Percentiles rank a stretch among this genome's conserved stretches.
Evolutionary conservation across 1,139 yeast species (phyloP).

Genomic region (Pichia sp.): DNA sequence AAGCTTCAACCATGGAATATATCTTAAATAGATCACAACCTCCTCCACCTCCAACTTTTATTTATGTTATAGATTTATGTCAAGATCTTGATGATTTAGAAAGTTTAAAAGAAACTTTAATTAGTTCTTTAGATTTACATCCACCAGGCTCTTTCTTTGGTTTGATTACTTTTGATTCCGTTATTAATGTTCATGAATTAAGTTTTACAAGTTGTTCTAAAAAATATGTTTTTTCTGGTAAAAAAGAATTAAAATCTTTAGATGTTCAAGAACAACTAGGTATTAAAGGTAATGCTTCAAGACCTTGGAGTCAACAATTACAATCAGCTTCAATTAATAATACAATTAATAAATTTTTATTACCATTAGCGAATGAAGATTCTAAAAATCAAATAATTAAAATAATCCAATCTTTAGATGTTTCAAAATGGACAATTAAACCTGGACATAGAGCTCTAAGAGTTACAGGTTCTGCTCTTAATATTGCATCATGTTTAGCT

Average conservation of each 20-base stretch:
- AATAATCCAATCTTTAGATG: conserved; percentile 69
- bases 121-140: conserved; percentile 71
- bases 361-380: conserved; percentile 77
- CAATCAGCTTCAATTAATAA: conserved; percentile 15
- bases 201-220: conserved; percentile 73
- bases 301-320: conserved; percentile 31
- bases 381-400: conserved; percentile 83
- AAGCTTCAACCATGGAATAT: conserved; percentile 86
- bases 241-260: conserved; percentile 50
- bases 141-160: conserved; percentile 95
- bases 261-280: conserved; percentile 32
- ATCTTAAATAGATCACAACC: conserved; percentile 57
- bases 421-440: conserved; percentile 91
- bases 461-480: conserved; percentile 89
- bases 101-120: conserved; percentile 81
- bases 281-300: conserved; percentile 30
- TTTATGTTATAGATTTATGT: conserved; percentile 87
- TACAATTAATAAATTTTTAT: conserved; percentile 68
- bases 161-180: conserved; percentile 87
- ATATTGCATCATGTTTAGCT: conserved; percentile 74
- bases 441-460: conserved; percentile 85
- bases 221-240: conserved; percentile 88
- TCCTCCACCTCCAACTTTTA: conserved; percentile 86
- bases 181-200: conserved; percentile 90
- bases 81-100: conserved; percentile 90